Evolutionary conservation across 78 protist species (phyloP).

Genomic region (Guillardia theta): DNA sequence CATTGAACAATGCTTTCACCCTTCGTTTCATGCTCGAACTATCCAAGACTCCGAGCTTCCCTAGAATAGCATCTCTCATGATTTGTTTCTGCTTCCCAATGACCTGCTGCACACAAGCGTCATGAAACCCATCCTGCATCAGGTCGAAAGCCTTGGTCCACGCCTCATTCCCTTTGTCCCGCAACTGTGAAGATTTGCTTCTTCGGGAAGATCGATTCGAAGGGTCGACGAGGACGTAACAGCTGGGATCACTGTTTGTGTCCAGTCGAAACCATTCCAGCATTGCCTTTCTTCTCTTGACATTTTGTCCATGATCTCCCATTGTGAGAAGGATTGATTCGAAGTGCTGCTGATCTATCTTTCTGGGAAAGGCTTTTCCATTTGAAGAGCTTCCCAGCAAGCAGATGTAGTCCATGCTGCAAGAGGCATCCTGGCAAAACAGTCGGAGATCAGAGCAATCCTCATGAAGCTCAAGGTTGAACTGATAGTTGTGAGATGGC

Average conservation of each 20-base stretch:
- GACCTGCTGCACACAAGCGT: neutral
- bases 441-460: neutral
- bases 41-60: neutral
- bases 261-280: neutral
- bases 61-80: neutral
- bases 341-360: neutral
- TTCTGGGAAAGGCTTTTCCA: neutral
- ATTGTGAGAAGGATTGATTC: neutral
- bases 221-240: neutral
- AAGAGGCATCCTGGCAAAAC: neutral
- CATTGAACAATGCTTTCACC: neutral
- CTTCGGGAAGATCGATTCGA: neutral
- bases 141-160: neutral
- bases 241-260: neutral
- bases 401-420: neutral
- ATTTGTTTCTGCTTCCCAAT: neutral
- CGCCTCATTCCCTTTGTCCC: neutral
- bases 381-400: neutral
- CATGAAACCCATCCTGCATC: neutral
- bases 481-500: neutral
- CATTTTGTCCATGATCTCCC: neutral
- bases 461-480: neutral
- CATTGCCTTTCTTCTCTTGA: neutral
- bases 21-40: neutral
- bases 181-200: neutral